Evolutionary conservation across 495 filamentous ascomycete genomes (phyloP).

Genomic region (Hyaloscypha finlandica): DNA sequence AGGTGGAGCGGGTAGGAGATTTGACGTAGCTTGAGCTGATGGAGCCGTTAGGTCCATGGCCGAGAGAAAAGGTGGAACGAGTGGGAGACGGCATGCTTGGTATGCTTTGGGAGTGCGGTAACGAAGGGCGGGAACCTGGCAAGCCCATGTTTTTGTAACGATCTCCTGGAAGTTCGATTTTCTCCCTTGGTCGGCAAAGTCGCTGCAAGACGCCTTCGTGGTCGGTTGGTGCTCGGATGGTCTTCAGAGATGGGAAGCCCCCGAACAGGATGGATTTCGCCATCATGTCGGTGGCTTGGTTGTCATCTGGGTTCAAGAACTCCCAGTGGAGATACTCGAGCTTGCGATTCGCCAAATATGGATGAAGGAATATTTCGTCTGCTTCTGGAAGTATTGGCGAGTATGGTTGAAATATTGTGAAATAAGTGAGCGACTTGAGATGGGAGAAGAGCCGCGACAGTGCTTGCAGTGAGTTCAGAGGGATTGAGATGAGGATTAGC

Average conservation of each 20-base stretch:
- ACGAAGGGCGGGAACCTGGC: slow-evolving; percentile 27
- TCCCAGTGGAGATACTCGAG: slow-evolving; percentile 83
- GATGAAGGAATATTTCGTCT: slow-evolving; percentile 62
- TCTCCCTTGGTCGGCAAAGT: slow-evolving; percentile 59
- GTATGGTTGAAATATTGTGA: slow-evolving; percentile 69
- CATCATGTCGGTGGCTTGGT: slow-evolving; percentile 66
- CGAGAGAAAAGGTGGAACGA: slow-evolving; percentile 24
- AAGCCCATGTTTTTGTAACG: slow-evolving; percentile 34
- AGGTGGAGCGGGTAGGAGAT: slow-evolving; percentile 50
- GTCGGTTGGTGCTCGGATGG: slow-evolving; percentile 72
- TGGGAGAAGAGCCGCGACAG: slow-evolving; percentile 76
- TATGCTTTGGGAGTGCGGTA: slow-evolving; percentile 10
- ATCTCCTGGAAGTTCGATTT: slow-evolving; percentile 35
- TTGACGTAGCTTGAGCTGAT: slow-evolving; percentile 30
- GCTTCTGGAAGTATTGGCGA: slow-evolving; percentile 61
- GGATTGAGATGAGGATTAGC: slow-evolving; percentile 65
- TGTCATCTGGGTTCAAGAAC: slow-evolving; percentile 51
- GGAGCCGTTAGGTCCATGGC: slow-evolving; percentile 9
- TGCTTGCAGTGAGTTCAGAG: slow-evolving; percentile 64
- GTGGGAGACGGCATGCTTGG: slow-evolving; percentile 24
- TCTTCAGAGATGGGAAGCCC: slow-evolving; percentile 71
- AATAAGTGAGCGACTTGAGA: slow-evolving; percentile 60
- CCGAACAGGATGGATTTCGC: slow-evolving; percentile 67
- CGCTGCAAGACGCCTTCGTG: slow-evolving; percentile 71
- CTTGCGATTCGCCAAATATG: slow-evolving; percentile 67